These are phyloP conservation scores for Botrytis deweyae DNA, from an alignment of 2,329 filamentous ascomycete genomes.

Conservation along the genomic window DNA sequence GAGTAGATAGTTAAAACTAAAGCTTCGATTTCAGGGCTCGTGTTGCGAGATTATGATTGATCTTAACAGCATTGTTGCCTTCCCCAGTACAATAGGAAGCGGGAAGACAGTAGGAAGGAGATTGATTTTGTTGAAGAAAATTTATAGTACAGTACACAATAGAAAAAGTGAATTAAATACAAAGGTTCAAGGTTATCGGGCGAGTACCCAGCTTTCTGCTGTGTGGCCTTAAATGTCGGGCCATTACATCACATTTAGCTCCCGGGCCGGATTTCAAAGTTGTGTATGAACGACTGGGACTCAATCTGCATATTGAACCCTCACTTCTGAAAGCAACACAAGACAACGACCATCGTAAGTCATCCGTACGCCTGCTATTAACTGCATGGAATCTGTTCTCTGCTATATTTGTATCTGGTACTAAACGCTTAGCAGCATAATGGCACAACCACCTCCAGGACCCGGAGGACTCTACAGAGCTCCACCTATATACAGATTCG, in stretches of 20 bases:
- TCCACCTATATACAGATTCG: slow-evolving; percentile 75
- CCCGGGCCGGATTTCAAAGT: not conserved
- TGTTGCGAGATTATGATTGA: slow-evolving; percentile 8
- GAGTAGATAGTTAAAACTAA: not conserved
- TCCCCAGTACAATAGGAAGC: not conserved
- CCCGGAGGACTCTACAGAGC: slow-evolving; percentile 35
- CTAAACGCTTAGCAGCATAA: slow-evolving; percentile 38
- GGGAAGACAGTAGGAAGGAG: not conserved
- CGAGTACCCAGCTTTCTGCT: not conserved
- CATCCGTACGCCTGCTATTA: too few species aligned
- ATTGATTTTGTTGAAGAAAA: not conserved
- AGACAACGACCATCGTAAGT: slow-evolving; percentile 2
- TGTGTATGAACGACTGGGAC: not conserved
- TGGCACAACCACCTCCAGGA: slow-evolving; percentile 60
- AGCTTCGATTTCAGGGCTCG: slow-evolving; percentile 20
- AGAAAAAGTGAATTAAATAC: slow-evolving; percentile 17
- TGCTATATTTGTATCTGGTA: not conserved
- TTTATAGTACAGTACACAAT: slow-evolving; percentile 10
- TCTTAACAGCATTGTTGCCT: slow-evolving; percentile 15
- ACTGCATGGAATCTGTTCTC: not conserved
- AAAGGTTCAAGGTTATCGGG: slow-evolving; percentile 12
- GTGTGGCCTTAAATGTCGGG: not conserved
- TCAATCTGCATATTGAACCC: not conserved
- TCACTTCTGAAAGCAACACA: slow-evolving; percentile 1
- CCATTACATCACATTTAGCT: not conserved